phyloP scores from a whole-genome alignment of 2,329 filamentous ascomycete species.

The Colletotrichum sp. region DNA sequence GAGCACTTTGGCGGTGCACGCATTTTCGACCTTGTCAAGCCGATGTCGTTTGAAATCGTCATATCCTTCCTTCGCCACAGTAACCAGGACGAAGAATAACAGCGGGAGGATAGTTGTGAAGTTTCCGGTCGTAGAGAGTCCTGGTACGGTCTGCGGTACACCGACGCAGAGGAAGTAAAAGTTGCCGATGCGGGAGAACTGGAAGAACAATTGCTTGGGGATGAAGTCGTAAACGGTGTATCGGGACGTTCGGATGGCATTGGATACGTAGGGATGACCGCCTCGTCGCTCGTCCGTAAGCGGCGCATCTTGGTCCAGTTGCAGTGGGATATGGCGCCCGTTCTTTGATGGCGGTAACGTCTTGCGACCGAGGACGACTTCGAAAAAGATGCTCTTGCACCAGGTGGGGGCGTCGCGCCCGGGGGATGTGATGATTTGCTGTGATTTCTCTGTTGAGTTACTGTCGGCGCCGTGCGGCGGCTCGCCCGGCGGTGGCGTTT shows the following conservation, averaged over 20 bases:
- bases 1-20: constrained; percentile 48
- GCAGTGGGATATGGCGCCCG: constrained; percentile 59
- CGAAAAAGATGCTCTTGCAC: constrained; percentile 41
- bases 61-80: constrained; percentile 85
- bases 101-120: constrained; percentile 79
- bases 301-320: constrained; percentile 39
- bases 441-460: neutral
- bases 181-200: constrained; percentile 86
- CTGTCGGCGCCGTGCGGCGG: neutral
- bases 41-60: constrained; percentile 83
- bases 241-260: constrained; percentile 79
- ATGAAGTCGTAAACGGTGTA: constrained; percentile 87
- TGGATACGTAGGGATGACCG: constrained; percentile 51
- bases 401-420: constrained; percentile 4
- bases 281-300: constrained; percentile 57
- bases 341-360: constrained; percentile 75
- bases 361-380: constrained; percentile 66
- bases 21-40: constrained; percentile 83
- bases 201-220: constrained; percentile 82
- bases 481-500: neutral
- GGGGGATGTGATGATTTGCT: neutral
- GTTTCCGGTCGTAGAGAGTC: constrained; percentile 75
- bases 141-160: constrained; percentile 80
- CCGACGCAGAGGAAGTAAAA: constrained; percentile 88
- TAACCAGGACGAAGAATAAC: constrained; percentile 78